phyloP scores from a whole-genome alignment of 192 early-diverging fungal species.

The Backusella luteola region DNA sequence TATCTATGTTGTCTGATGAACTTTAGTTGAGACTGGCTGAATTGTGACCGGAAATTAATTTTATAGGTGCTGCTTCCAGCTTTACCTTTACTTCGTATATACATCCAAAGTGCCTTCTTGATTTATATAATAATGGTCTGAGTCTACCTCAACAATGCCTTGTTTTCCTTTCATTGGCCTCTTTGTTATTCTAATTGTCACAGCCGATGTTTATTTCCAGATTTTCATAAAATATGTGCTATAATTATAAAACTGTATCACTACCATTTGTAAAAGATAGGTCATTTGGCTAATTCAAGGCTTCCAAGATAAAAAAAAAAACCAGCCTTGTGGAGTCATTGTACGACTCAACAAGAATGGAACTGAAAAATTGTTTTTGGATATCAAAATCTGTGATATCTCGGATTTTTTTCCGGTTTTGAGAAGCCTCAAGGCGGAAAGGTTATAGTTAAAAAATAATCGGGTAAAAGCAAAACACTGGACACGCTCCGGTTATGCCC shows the following conservation, averaged over 20 bases:
- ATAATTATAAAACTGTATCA: neutral
- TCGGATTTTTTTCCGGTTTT: neutral
- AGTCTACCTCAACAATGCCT: neutral
- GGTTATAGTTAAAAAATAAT: neutral
- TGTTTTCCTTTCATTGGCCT: neutral
- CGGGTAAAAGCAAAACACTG: neutral
- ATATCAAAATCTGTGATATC: neutral
- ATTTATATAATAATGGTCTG: no score
- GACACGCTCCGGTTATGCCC: neutral
- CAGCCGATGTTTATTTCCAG: neutral
- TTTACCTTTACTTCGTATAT: no score
- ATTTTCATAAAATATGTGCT: neutral
- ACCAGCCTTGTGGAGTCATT: neutral
- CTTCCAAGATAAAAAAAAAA: neutral
- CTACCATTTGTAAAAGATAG: neutral
- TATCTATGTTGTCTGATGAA: no score
- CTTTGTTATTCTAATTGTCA: neutral
- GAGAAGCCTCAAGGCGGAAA: neutral
- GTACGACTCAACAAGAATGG: neutral
- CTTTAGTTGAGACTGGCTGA: no score
- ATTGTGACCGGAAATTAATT: no score
- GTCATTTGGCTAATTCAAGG: neutral
- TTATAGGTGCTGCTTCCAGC: no score
- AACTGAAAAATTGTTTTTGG: neutral
- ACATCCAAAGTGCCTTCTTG: no score